Evolutionary conservation across 495 filamentous ascomycete genomes (phyloP), one percentile per base, ranked within the genome.

Genomic region (Zalerion maritima): DNA sequence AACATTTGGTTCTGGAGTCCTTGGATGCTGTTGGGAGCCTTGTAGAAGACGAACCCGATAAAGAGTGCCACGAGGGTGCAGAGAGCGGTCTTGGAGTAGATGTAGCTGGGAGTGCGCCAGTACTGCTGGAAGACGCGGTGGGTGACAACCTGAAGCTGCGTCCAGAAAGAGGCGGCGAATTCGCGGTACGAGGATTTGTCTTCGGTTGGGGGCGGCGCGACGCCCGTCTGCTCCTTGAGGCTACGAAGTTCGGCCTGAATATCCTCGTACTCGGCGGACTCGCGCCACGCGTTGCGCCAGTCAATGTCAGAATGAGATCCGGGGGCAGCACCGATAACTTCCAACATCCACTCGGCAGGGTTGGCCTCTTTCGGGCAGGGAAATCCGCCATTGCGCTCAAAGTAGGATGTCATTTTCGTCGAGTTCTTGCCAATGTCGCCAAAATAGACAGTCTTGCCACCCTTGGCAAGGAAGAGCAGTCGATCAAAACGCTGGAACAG

Each of bases 261-360:
- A 0, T 49, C 66, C 22, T 55, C 44, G 43, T 75, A 75, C 53
- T 94, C 86, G 15, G 69, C 54, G 40, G 73, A 81, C 7, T 79
- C 64, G 17, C 73, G 72, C 86, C 86, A 96, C 9, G 75, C 60
- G 28, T 76, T 49, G 43, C 71, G 67, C 87, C 87, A 96, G 49
- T 96, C 82, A 32, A 78, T 69, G 19, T 81, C 67, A 12, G 72
- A 74, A 32, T 63, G 47, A 12, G 71, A 75, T 14, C 81, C 83
- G n/a, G 86, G 85, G 1, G 86, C 85, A 15, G 83, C 84, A 36
- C 86, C 87, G 43, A 87, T 92, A 27, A 83, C 76, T 45, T 93
- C 84, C 20, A 96, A 62, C 81, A 96, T 94, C 81, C 81, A 93
- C 55, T 96, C 87, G 12, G 87, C 87, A 16, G 84, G 84, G 54